A percentile compares a stretch with the other conserved stretches of the same genome.
Conservation (phyloP, 768 basidiomycete species). For the Rhodotorula graminis region DNA sequence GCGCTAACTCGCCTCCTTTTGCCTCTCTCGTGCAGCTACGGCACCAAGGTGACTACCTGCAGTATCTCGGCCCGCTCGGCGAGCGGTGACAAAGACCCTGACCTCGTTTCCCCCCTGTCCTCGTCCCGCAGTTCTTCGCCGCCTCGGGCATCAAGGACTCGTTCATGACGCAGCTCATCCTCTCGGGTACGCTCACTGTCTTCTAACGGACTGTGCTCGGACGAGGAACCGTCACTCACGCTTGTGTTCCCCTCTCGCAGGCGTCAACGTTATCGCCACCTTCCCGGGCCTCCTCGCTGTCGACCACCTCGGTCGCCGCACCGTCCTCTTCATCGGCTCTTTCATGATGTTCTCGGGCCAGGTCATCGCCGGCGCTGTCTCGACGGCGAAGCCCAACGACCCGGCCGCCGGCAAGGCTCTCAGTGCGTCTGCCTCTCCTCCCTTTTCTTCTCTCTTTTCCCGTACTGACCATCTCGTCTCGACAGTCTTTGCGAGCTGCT, state of each 20-base stretch:
- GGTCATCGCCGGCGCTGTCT: neutral
- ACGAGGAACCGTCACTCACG: slow-evolving; percentile 25
- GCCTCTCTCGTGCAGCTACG: neutral
- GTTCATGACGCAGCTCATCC: slow-evolving; percentile 36
- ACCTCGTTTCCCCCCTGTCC: neutral
- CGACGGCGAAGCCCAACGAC: slow-evolving; percentile 23
- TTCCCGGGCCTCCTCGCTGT: slow-evolving; percentile 33
- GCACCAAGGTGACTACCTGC: neutral
- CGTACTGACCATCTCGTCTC: no score
- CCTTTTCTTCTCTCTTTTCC: no score
- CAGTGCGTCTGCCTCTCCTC: neutral
- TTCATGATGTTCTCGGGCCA: slow-evolving; percentile 15
- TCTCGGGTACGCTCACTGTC: neutral
- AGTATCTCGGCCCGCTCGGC: no score
- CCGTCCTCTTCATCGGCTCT: slow-evolving; percentile 33
- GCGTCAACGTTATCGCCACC: slow-evolving; percentile 34
- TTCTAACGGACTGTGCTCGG: no score
- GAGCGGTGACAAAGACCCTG: no score
- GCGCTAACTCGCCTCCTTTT: no score
- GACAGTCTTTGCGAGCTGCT: slow-evolving; percentile 27
- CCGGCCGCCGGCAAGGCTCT: slow-evolving; percentile 32
- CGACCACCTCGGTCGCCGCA: slow-evolving; percentile 29
- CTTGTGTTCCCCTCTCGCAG: slow-evolving; percentile 25
- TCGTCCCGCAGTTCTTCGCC: slow-evolving; percentile 34
- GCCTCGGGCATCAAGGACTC: slow-evolving; percentile 34